Percentiles rank a stretch among this genome's conserved stretches.
Conservation (phyloP, 2,329 filamentous ascomycete genomes). For the Arthrobotrys pseudoclavata region DNA sequence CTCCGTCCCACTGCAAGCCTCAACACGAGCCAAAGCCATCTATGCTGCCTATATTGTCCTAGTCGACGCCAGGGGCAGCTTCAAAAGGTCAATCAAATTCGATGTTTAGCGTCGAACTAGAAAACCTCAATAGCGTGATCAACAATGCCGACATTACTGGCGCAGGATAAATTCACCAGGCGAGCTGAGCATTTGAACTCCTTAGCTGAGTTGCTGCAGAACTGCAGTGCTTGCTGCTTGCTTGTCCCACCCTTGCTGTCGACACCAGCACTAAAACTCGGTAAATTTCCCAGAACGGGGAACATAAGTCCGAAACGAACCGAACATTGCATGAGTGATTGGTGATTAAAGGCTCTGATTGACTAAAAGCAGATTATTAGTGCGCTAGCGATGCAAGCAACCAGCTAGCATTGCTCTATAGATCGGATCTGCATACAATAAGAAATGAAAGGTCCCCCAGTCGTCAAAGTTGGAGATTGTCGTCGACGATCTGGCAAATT, state of each 20-base stretch:
- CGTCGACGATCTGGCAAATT: conserved; percentile 32
- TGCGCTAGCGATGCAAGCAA: conserved; percentile 19
- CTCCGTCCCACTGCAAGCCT: conserved; percentile 28
- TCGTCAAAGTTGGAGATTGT: conserved; percentile 23
- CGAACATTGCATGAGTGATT: conserved; percentile 36
- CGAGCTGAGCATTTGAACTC: conserved; percentile 47
- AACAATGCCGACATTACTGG: conserved; percentile 29
- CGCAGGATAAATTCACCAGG: conserved; percentile 26
- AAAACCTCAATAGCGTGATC: conserved; percentile 30
- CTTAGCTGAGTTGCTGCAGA: conserved; percentile 54
- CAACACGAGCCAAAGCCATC: conserved; percentile 18
- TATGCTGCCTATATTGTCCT: conserved; percentile 3
- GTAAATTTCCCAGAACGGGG: conserved; percentile 51
- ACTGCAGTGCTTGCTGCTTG: conserved; percentile 35
- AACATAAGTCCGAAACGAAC: conserved; percentile 46
- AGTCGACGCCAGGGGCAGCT: neutral
- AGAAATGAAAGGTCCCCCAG: conserved; percentile 13
- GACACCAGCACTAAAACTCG: conserved; percentile 41
- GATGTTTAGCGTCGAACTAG: conserved; percentile 18
- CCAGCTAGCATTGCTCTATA: conserved; percentile 7
- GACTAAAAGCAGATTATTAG: conserved; percentile 38
- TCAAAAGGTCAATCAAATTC: conserved; percentile 7
- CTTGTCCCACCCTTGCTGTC: conserved; percentile 21
- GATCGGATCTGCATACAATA: conserved; percentile 25
- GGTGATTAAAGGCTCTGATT: conserved; percentile 19